Base-by-base conservation (phyloP, 2,329 filamentous ascomycete species). In the Aspergillus fumigatiaffinis region DNA sequence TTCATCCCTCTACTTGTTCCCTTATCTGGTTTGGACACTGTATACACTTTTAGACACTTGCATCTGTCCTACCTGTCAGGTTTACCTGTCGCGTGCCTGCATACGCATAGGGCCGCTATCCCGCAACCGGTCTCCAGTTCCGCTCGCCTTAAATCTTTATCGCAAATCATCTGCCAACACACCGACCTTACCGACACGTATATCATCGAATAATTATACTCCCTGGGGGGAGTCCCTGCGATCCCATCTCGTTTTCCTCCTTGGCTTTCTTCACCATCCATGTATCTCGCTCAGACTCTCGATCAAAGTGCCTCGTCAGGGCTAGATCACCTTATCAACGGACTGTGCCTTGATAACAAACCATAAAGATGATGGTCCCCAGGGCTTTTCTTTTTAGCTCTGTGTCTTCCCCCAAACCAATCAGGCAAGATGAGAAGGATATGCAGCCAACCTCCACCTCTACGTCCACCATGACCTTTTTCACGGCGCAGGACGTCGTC, bases 301-400 rank as follows among this genome's bases (percentile, higher is more conserved):
- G 72, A 76, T 56, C 72, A 74, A 62, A 75, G 71, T 68, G 72
- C 73, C 69, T 75, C 71, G 26, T 68, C 72, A 53, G 73, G 73
- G 68, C 57, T 61, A 62, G 57, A 55, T 57, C 59, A 56, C 55
- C 61, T 60, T 58, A 46, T 46, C 50, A 57, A 41, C 52, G 59
- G 60, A 57, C 48, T 56, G 53, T 55, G 5, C 55, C 54, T 52
- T 62, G 60, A 54, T 55, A 26, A 35, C 47, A 59, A 58, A 26
- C 38, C 56, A 59, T 65, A 60, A 71, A 68, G 53, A 77, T 76
- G 73, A 77, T 77, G 73, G 73, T 76, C 51, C 74, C 74, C 42
- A 68, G 73, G 61, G 68, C 73, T 51, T 77, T 75, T 57, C 62
- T 71, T 20, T 74, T 73, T 49, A 71, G 62, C 44, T 73, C 74